phyloP scores from a whole-genome alignment of 768 basidiomycete species.

The Tubosaeta sp. region DNA sequence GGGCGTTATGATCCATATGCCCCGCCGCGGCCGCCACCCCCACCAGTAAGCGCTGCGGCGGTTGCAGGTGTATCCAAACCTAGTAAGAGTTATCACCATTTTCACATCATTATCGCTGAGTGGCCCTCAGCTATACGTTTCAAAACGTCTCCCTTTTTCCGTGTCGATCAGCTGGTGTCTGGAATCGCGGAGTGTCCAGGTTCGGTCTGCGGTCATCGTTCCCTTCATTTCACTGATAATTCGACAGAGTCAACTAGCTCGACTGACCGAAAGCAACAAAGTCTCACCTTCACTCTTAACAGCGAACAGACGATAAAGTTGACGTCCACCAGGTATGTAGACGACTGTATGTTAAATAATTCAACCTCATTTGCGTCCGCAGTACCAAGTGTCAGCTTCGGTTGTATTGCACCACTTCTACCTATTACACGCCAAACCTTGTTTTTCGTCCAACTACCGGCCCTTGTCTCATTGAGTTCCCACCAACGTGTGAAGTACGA shows the following conservation, averaged over 20 bases:
- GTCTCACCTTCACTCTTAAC: conserved; percentile 59
- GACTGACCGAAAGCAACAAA: conserved; percentile 70
- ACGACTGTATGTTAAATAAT: neutral
- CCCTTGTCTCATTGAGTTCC: conserved; percentile 84
- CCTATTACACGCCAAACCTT: conserved; percentile 54
- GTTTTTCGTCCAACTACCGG: conserved; percentile 48
- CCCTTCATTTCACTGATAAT: conserved; percentile 4
- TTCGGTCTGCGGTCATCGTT: conserved; percentile 26
- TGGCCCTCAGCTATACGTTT: conserved; percentile 58
- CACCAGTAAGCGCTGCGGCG: conserved; percentile 37
- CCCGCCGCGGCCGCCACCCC: conserved; percentile 45
- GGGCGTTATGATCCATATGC: conserved; percentile 66
- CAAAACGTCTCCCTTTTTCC: conserved; percentile 77
- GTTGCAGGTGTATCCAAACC: conserved; percentile 24
- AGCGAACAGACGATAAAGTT: conserved; percentile 63
- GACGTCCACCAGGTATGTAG: conserved; percentile 47
- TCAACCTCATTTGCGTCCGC: conserved; percentile 9
- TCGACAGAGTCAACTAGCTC: conserved; percentile 66
- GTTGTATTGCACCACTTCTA: conserved; percentile 84
- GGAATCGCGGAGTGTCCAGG: conserved; percentile 74
- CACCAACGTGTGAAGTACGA: conserved; percentile 86
- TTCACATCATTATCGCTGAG: conserved; percentile 10
- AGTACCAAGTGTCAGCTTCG: conserved; percentile 77
- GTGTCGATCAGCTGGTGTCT: conserved; percentile 62
- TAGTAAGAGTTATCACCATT: conserved; percentile 20